These are phyloP conservation scores for Chrysoporthe puriensis DNA, from an alignment of 2,329 filamentous ascomycete species.

Conservation along the genomic window DNA sequence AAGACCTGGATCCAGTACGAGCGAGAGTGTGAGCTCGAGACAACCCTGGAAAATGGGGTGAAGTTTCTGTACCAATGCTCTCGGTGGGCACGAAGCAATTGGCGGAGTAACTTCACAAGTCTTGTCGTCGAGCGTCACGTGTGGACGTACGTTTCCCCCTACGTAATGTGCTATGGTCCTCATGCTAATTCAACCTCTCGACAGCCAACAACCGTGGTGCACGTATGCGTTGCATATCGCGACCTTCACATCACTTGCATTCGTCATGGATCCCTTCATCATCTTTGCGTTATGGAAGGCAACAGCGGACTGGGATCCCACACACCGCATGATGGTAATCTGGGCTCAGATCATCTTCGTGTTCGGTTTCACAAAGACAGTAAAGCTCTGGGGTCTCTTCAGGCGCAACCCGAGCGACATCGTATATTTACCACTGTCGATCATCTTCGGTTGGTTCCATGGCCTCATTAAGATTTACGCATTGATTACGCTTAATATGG, in stretches of 20 bases:
- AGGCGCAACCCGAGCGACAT: slow-evolving; percentile 82
- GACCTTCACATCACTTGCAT: slow-evolving; percentile 86
- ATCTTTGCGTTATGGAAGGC: slow-evolving; percentile 71
- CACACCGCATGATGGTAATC: slow-evolving; percentile 58
- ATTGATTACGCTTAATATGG: slow-evolving; percentile 79
- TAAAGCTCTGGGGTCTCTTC: slow-evolving; percentile 89
- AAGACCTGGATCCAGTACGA: slow-evolving; percentile 97
- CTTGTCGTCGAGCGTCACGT: slow-evolving; percentile 82
- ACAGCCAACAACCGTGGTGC: slow-evolving; percentile 88
- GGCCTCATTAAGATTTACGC: slow-evolving; percentile 91
- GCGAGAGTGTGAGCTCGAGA: slow-evolving; percentile 86
- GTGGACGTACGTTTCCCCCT: slow-evolving; percentile 72
- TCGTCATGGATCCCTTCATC: slow-evolving; percentile 75
- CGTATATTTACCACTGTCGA: slow-evolving; percentile 78
- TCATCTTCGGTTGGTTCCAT: slow-evolving; percentile 91
- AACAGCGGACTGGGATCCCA: slow-evolving; percentile 62
- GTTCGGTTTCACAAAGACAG: slow-evolving; percentile 81
- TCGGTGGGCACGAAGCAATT: slow-evolving; percentile 95
- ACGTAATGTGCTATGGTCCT: slow-evolving; percentile 10
- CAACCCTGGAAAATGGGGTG: slow-evolving; percentile 84
- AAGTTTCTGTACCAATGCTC: slow-evolving; percentile 94
- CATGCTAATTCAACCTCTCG: slow-evolving; percentile 25
- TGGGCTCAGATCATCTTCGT: slow-evolving; percentile 72
- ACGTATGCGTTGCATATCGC: slow-evolving; percentile 92
- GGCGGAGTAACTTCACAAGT: slow-evolving; percentile 94